Evolutionary conservation across 2,329 filamentous ascomycete genomes (phyloP), one percentile per base, ranked within the genome.

Genomic region (Calonectria pteridis): DNA sequence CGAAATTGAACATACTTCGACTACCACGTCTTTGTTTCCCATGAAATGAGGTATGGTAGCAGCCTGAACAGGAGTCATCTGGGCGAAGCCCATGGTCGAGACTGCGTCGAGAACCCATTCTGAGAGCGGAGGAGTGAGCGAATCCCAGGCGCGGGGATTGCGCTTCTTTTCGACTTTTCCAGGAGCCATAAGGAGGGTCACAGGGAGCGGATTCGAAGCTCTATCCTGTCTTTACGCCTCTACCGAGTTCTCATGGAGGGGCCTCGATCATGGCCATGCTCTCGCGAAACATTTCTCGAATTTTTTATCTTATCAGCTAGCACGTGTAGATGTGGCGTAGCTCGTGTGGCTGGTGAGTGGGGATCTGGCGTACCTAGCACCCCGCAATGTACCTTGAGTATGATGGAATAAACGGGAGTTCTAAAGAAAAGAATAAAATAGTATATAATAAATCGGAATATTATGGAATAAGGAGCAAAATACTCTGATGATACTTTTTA

Each of bases 11-110:
- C 82, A 59, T 82, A 91, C 92, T 87, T 98, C 95, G 7, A 98
- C 95, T 1, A 98, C 95, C 6, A 98, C 94, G 84, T 98, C 95
- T 81, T 97, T 98, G 83, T 98, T 94, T 66, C 92, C 93, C 85
- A 96, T 93, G 82, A 98, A 97, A 66, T 98, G 90, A 16, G 95
- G 95, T 77, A 98, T 94, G 6, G 95, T 94, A 73, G 95, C 96
- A 55, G 96, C 95, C 86, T 98, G 96, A n/a, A 98, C 96, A 1
- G 96, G 96, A 4, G 96, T 98, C 89, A 97, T 96, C 83, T 94
- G 93, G 76, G 89, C 87, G 84, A 98, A 98, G 74, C 95, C 95
- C 93, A 97, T 96, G 76, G 93, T 91, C 64, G 92, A 89, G 63
- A 97, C 92, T 73, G 95, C 95, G 77, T 97, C 94, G 68, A 97